phyloP scores from a whole-genome alignment of 2,329 filamentous ascomycete genomes.

The Exophiala aquamarina region DNA sequence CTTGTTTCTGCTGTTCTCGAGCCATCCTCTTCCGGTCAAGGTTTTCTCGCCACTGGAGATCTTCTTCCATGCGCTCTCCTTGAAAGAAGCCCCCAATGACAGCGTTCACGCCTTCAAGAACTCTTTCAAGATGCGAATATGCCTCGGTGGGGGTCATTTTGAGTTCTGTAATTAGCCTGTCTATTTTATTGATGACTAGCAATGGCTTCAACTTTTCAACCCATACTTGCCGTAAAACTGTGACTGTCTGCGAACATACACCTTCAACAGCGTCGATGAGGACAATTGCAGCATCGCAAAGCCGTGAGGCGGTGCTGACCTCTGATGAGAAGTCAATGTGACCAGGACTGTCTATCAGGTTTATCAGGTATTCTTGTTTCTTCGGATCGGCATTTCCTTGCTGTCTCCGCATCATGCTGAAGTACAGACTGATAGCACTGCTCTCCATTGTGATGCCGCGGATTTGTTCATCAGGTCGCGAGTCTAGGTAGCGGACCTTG shows the following conservation, averaged over 20 bases:
- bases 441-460: constrained; percentile 99
- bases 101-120: constrained; percentile 94
- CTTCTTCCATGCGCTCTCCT: constrained; percentile 97
- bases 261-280: constrained; percentile 96
- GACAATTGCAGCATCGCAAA: constrained; percentile 93
- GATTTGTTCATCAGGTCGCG: constrained; percentile 89
- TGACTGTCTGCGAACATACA: constrained; percentile 97
- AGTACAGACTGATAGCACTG: constrained; percentile 93
- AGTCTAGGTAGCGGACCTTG: constrained; percentile 97
- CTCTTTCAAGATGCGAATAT: constrained; percentile 81
- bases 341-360: constrained; percentile 94
- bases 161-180: constrained; percentile 87
- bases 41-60: constrained; percentile 89
- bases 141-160: constrained; percentile 91
- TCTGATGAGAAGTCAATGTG: constrained; percentile 99
- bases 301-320: constrained; percentile 88
- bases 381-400: constrained; percentile 65
- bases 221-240: constrained; percentile 92
- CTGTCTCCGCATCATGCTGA: constrained; percentile 77
- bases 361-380: constrained; percentile 89
- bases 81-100: constrained; percentile 97
- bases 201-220: constrained; percentile 92
- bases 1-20: constrained; percentile 52
- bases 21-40: constrained; percentile 79
- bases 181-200: constrained; percentile 97